Base-by-base conservation (phyloP, 768 basidiomycete genomes). In the Trametes sanguinea region DNA sequence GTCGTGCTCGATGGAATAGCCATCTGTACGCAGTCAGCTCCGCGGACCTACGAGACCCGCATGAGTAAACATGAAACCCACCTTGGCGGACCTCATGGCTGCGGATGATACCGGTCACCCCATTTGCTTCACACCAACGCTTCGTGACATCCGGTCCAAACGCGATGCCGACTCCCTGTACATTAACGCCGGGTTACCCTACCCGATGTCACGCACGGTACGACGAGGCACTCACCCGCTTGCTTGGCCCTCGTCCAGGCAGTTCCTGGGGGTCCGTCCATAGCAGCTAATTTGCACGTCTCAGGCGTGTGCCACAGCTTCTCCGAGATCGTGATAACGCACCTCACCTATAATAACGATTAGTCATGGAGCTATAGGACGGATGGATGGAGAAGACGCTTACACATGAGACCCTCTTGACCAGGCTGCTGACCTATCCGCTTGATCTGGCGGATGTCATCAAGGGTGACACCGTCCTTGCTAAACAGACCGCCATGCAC, bases 401-500 rank as follows among this genome's bases (percentile, higher is more conserved):
- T 74, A 90, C 94, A 96, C 92, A 99, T 98, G 51, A 98, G 76
- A 2, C 96, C 96, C 69, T 95, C 92, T 63, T 93, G 89, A 47
- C 94, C 95, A 7, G 97, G 97, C 73, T 99, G 96, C 59, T 84
- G 80, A 33, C 93, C 93, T 64, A 94, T 83, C 44, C 97, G 86
- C 52, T 89, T 84, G 60, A 98, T 88, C 74, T 92, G 91, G 29
- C 89, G 85, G 65, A 98, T 87, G 54, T 98, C 95, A 16, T 96
- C 94, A 37, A 98, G 79, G 3, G 93, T 95, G n/a, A 98, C 91
- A 44, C 85, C 89, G 68, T 98, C 97, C 71, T 90, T 91, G 75
- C 94, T 95, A 78, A 98, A 98, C 16, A 98, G 80, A 14, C 97
- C 97, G 10, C 97, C 96, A 70, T 99, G 97, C 5, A 96, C 93